phyloP scores from a whole-genome alignment of 2,329 filamentous ascomycete species.

The Ceratocystis harringtonii region DNA sequence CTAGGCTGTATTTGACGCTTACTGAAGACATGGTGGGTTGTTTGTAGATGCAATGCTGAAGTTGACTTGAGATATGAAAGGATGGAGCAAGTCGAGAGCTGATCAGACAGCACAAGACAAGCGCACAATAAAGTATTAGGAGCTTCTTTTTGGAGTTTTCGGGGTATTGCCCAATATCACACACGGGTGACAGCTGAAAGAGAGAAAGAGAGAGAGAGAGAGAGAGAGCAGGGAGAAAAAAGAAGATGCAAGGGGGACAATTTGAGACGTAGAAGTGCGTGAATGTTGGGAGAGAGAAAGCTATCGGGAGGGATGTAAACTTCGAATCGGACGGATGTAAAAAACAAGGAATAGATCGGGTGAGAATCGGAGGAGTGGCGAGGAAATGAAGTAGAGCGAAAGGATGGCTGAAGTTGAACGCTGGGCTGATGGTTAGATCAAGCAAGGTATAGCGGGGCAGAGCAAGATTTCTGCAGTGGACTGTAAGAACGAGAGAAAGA shows the following conservation, averaged over 20 bases:
- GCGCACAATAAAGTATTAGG: neutral
- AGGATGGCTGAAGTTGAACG: neutral
- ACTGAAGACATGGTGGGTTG: slow-evolving; percentile 7
- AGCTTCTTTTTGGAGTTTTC: neutral
- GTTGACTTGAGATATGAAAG: neutral
- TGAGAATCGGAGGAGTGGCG: neutral
- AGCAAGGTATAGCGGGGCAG: neutral
- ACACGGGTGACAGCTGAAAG: neutral
- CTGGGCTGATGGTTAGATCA: neutral
- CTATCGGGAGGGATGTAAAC: neutral
- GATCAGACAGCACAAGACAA: neutral
- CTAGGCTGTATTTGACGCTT: neutral
- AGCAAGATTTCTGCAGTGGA: neutral
- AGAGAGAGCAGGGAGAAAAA: neutral
- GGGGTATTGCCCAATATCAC: neutral
- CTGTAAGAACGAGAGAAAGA: neutral
- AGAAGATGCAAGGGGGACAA: neutral
- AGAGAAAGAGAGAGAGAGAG: neutral
- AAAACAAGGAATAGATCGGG: neutral
- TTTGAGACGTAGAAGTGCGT: neutral
- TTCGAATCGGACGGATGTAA: neutral
- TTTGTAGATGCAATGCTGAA: neutral
- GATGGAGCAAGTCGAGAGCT: neutral
- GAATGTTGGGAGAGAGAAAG: neutral
- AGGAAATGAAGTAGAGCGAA: neutral